Evolutionary conservation across 768 basidiomycete species (phyloP).

Genomic region (Trametes elegans): DNA sequence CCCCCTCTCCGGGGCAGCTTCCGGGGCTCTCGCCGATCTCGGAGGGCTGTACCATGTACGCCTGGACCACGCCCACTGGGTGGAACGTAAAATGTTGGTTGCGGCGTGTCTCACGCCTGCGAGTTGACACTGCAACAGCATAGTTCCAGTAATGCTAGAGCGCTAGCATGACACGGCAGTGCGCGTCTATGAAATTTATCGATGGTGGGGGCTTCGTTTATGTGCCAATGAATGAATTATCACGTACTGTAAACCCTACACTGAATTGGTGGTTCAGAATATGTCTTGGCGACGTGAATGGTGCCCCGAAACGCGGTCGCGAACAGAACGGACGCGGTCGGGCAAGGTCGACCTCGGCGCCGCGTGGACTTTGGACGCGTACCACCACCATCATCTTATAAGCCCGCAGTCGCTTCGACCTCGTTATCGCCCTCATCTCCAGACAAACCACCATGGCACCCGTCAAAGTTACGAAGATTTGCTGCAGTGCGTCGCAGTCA

Average conservation of each 20-base stretch:
- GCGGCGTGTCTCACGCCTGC: too few relatives aligned
- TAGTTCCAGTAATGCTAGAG: too few relatives aligned
- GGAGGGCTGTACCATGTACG: too few relatives aligned
- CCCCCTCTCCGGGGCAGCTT: neutral
- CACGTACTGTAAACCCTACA: too few relatives aligned
- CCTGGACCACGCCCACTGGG: too few relatives aligned
- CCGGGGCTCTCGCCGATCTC: neutral
- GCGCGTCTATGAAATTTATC: too few relatives aligned
- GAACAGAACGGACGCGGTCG: neutral
- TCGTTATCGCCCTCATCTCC: conserved; percentile 20
- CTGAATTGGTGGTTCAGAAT: too few relatives aligned
- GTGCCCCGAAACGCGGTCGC: conserved; percentile 8
- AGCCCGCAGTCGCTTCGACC: conserved; percentile 3
- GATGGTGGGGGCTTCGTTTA: too few relatives aligned
- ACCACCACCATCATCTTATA: conserved; percentile 22
- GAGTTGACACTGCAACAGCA: too few relatives aligned
- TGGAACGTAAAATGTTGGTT: too few relatives aligned
- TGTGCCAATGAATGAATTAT: too few relatives aligned
- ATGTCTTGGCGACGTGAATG: conserved; percentile 2
- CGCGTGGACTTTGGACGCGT: conserved; percentile 5
- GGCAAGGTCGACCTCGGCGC: neutral
- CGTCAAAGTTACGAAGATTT: conserved; percentile 73
- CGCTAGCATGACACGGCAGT: too few relatives aligned
- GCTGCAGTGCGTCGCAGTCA: conserved; percentile 68
- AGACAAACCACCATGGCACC: conserved; percentile 42